phyloP scores from a whole-genome alignment of 2,329 filamentous ascomycete species.

The Ceratocystiopsis sp. region DNA sequence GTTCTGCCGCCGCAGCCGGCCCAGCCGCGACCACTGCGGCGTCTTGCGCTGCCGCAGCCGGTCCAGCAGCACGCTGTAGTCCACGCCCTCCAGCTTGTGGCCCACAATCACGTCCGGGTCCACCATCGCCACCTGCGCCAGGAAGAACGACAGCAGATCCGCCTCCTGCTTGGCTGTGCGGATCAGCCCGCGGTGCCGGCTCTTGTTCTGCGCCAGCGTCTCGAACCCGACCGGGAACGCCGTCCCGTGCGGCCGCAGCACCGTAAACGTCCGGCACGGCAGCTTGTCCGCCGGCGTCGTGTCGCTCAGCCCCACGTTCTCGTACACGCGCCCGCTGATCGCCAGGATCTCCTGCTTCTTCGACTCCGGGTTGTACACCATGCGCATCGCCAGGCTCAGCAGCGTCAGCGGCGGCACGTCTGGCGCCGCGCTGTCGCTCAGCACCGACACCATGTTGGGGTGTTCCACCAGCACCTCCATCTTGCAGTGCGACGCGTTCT shows the following conservation, averaged over 20 bases:
- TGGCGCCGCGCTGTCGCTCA: slow-evolving; percentile 62
- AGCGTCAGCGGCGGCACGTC: slow-evolving; percentile 78
- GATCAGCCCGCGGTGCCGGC: slow-evolving; percentile 47
- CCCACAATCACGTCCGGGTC: slow-evolving; percentile 91
- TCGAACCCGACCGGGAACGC: slow-evolving; percentile 81
- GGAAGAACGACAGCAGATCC: slow-evolving; percentile 72
- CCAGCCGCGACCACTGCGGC: slow-evolving; percentile 86
- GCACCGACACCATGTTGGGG: slow-evolving; percentile 54
- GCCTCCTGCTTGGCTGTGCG: slow-evolving; percentile 71
- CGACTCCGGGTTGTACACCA: slow-evolving; percentile 71
- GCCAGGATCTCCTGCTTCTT: slow-evolving; percentile 95
- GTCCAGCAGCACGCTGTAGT: slow-evolving; percentile 80
- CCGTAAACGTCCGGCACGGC: slow-evolving; percentile 77
- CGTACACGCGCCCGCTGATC: slow-evolving; percentile 82
- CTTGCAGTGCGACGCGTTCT: slow-evolving; percentile 94
- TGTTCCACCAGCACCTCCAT: slow-evolving; percentile 71
- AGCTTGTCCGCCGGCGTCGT: slow-evolving; percentile 79
- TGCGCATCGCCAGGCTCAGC: slow-evolving; percentile 89
- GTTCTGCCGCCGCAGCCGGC: slow-evolving; percentile 61
- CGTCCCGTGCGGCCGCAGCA: slow-evolving; percentile 64
- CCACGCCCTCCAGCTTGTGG: slow-evolving; percentile 91
- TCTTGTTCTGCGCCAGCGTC: slow-evolving; percentile 50
- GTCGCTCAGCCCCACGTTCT: slow-evolving; percentile 73
- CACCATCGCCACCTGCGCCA: slow-evolving; percentile 71
- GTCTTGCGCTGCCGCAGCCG: slow-evolving; percentile 81